These are phyloP conservation scores for Phytophthora pinifolia DNA, from an alignment of 352 stramenopile species.

Conservation along the genomic window DNA sequence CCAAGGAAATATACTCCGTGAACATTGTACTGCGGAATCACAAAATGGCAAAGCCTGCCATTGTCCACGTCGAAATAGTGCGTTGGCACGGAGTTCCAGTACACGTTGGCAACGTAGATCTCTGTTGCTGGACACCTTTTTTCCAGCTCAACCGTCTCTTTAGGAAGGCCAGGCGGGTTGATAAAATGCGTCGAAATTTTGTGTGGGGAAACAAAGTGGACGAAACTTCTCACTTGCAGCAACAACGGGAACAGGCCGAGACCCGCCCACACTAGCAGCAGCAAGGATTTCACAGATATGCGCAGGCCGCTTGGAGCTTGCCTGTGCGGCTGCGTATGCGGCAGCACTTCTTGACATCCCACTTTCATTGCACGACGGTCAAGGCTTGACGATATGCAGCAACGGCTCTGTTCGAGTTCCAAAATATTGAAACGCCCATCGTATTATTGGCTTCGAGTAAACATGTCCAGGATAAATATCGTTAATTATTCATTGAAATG, in stretches of 20 bases:
- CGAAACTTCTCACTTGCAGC: slow-evolving; percentile 29
- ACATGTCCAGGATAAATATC: too few relatives aligned
- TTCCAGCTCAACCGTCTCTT: slow-evolving; percentile 2
- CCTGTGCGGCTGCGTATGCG: not conserved
- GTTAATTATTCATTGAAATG: slow-evolving; percentile 11
- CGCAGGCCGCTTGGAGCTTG: not conserved
- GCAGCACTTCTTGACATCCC: not conserved
- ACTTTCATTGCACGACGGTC: too few relatives aligned
- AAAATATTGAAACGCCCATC: too few relatives aligned
- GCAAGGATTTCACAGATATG: slow-evolving; percentile 1
- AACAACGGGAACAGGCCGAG: slow-evolving; percentile 22
- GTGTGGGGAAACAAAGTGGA: slow-evolving; percentile 23
- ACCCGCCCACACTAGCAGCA: slow-evolving; percentile 17
- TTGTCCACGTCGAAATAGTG: slow-evolving; percentile 15
- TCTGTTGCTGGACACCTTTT: slow-evolving; percentile 15
- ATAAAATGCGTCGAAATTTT: slow-evolving; percentile 19
- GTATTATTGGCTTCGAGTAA: too few relatives aligned
- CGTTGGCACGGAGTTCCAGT: slow-evolving; percentile 21
- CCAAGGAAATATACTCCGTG: slow-evolving; percentile 15
- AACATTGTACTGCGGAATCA: slow-evolving; percentile 22
- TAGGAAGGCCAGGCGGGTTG: not conserved
- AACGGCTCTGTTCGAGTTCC: too few relatives aligned
- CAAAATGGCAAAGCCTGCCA: slow-evolving; percentile 16
- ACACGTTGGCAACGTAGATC: slow-evolving; percentile 18
- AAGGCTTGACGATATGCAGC: too few relatives aligned